Percentiles rank a stretch among this genome's conserved stretches.
Conservation (phyloP, 2,329 filamentous ascomycete species). For the Penicillium sp. region DNA sequence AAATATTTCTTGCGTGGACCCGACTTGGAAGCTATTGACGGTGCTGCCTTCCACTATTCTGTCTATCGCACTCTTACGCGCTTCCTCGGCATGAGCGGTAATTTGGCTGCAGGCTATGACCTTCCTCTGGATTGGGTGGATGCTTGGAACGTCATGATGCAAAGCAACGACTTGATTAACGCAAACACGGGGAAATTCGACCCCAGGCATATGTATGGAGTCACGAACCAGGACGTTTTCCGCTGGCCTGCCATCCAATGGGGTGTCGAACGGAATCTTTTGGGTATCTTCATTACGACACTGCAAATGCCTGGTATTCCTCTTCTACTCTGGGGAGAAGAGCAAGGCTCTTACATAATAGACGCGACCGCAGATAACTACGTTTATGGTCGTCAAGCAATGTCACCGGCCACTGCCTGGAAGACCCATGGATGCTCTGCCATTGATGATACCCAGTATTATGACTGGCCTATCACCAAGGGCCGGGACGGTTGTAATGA, state of each 20-base stretch:
- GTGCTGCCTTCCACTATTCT: conserved; percentile 56
- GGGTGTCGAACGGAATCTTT: conserved; percentile 49
- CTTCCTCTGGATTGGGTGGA: conserved; percentile 47
- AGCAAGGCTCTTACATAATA: conserved; percentile 56
- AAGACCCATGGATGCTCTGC: conserved; percentile 57
- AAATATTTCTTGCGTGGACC: conserved; percentile 46
- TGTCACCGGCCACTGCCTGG: conserved; percentile 55
- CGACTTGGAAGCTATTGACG: conserved; percentile 49
- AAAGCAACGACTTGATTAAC: conserved; percentile 54
- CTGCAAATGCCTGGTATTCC: conserved; percentile 55
- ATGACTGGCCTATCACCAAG: conserved; percentile 51
- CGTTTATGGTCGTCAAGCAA: conserved; percentile 56
- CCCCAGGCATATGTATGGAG: conserved; percentile 56
- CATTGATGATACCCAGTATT: conserved; percentile 50
- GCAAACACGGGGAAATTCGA: conserved; percentile 54
- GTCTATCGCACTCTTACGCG: conserved; percentile 54
- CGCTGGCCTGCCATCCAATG: conserved; percentile 53
- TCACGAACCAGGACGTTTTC: conserved; percentile 59
- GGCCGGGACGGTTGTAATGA: conserved; percentile 52
- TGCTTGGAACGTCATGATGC: conserved; percentile 50
- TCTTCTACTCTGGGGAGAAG: conserved; percentile 56
- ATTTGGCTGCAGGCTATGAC: conserved; percentile 48
- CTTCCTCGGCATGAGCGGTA: conserved; percentile 53
- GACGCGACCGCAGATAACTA: conserved; percentile 59
- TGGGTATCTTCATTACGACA: conserved; percentile 52